Evolutionary conservation across 2,329 filamentous ascomycete genomes (phyloP).

Genomic region (Neonectria punicea): DNA sequence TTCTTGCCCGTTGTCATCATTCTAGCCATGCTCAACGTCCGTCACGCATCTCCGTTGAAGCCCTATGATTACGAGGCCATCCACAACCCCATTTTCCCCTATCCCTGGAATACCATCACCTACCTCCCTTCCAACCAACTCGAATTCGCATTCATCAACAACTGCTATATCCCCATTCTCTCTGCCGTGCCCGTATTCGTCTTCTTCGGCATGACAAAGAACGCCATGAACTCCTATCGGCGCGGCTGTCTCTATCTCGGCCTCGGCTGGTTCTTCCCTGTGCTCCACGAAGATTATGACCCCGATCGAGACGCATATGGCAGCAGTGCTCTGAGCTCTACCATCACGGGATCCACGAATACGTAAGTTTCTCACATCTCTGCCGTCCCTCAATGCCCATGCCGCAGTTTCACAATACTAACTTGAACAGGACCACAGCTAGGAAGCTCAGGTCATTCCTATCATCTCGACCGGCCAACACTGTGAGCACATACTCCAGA

Average conservation of each 20-base stretch:
- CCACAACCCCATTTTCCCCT: constrained; percentile 50
- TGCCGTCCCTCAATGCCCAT: too few relatives aligned
- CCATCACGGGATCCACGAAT: constrained; percentile 30
- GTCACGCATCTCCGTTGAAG: constrained; percentile 37
- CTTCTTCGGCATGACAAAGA: constrained; percentile 67
- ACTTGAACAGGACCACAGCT: constrained; percentile 28
- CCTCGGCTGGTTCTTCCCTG: constrained; percentile 56
- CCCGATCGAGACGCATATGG: constrained; percentile 44
- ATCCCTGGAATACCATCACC: constrained; percentile 60
- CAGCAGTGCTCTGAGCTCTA: constrained; percentile 37
- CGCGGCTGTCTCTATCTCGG: constrained; percentile 51
- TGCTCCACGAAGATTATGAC: constrained; percentile 52
- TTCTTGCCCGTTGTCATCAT: constrained; percentile 61
- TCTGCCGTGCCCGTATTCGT: constrained; percentile 60
- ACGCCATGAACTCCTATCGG: constrained; percentile 63
- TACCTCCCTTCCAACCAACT: constrained; percentile 55
- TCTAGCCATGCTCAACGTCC: constrained; percentile 55
- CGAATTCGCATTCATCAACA: constrained; percentile 54
- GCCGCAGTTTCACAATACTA: background rate
- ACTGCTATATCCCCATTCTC: constrained; percentile 60
- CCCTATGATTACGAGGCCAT: constrained; percentile 56
- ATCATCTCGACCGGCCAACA: constrained; percentile 33
- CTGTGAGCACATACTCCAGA: constrained; percentile 31
- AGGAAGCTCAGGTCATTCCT: constrained; percentile 36
- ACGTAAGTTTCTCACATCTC: constrained; percentile 32